These are phyloP conservation scores for Mucor saturninus DNA, from an alignment of 371 early-diverging fungal species.

Conservation along the genomic window DNA sequence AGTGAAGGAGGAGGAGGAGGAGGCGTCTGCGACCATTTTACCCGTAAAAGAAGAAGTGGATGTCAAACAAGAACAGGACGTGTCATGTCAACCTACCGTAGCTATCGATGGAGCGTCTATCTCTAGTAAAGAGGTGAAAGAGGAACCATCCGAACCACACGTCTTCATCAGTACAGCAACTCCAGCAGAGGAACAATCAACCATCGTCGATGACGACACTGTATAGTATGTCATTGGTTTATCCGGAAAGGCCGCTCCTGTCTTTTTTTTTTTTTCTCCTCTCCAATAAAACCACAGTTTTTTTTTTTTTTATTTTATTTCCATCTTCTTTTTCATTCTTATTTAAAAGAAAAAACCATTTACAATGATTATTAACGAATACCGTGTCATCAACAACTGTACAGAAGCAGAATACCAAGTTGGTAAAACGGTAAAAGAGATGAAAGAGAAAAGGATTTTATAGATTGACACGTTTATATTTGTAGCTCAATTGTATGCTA, in stretches of 20 bases:
- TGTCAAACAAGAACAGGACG: too few species aligned
- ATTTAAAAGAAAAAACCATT: not conserved
- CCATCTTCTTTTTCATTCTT: conserved; percentile 10
- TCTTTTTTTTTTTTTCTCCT: not conserved
- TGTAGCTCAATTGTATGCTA: conserved; percentile 71
- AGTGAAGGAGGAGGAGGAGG: not conserved
- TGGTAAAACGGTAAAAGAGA: conserved; percentile 15
- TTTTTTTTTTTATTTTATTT: conserved; percentile 8
- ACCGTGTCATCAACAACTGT: conserved; percentile 73
- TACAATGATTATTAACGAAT: conserved; percentile 68
- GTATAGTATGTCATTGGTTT: too few species aligned
- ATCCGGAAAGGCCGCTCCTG: not conserved
- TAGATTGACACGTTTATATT: conserved; percentile 1
- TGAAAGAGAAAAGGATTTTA: not conserved
- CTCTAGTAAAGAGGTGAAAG: too few species aligned
- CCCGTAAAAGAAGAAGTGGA: too few species aligned
- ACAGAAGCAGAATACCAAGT: conserved; percentile 71
- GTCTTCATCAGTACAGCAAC: too few species aligned
- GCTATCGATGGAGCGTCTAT: too few species aligned
- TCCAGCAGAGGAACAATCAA: too few species aligned
- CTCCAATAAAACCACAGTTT: not conserved
- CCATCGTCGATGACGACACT: too few species aligned
- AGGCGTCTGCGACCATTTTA: not conserved
- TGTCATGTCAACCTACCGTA: too few species aligned
- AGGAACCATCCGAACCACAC: too few species aligned